Conservation (phyloP, 495 filamentous ascomycete species). For the Penicillium crystallinum region DNA sequence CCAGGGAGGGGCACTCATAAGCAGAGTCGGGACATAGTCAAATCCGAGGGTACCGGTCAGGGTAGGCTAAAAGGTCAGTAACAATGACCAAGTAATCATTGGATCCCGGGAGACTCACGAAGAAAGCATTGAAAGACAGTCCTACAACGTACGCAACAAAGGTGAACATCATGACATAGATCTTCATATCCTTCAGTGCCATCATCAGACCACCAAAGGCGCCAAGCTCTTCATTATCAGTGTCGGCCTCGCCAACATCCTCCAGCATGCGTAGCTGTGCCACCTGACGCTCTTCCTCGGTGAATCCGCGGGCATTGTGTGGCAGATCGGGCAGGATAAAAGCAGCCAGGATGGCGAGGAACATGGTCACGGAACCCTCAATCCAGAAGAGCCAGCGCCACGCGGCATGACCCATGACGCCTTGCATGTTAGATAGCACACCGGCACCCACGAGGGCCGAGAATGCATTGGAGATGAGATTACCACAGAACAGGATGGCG, state of each 20-base stretch:
- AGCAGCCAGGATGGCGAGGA: constrained; percentile 35
- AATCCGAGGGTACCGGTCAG: constrained; percentile 71
- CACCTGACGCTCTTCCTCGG: constrained; percentile 59
- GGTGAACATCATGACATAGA: constrained; percentile 57
- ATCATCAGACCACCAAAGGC: constrained; percentile 63
- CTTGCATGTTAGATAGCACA: constrained; percentile 40
- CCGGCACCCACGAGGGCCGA: constrained; percentile 53
- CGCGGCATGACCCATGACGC: constrained; percentile 40
- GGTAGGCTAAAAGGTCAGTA: constrained; percentile 69
- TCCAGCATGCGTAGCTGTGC: constrained; percentile 67
- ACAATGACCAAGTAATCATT: constrained; percentile 28
- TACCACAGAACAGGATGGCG: constrained; percentile 42
- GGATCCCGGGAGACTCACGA: constrained; percentile 16
- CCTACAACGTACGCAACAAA: constrained; percentile 32
- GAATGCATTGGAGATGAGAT: constrained; percentile 56
- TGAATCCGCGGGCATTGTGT: constrained; percentile 63
- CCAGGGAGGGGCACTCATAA: constrained; percentile 74
- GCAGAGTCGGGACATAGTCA: constrained; percentile 58
- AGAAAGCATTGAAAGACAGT: constrained; percentile 34
- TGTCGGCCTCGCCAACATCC: constrained; percentile 73
- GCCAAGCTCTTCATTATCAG: constrained; percentile 52
- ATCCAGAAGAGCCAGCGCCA: constrained; percentile 65
- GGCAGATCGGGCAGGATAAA: constrained; percentile 73
- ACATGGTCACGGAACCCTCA: constrained; percentile 31
- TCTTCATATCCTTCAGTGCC: constrained; percentile 65